A percentile compares a stretch with the other conserved stretches of the same genome.
Conservation (phyloP, 139 green algal species). For the Chlamydomonas schloesseri region DNA sequence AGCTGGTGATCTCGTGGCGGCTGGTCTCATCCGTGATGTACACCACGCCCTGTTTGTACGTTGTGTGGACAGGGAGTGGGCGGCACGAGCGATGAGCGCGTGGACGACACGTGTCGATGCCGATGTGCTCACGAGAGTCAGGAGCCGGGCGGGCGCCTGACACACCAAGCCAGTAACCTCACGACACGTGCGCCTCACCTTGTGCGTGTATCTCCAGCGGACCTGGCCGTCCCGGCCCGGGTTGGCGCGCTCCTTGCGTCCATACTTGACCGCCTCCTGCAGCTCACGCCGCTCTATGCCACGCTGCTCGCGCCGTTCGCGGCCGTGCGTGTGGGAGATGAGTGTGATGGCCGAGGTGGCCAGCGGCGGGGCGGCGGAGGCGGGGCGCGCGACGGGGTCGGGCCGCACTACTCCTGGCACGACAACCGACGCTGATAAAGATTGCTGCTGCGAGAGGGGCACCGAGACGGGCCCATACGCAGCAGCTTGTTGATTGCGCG, state of each 20-base stretch:
- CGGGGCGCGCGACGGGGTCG: too few species aligned
- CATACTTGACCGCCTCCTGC: slow-evolving; percentile 57
- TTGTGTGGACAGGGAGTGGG: not conserved
- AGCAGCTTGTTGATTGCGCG: too few species aligned
- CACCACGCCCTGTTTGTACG: slow-evolving; percentile 21
- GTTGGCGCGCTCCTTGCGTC: slow-evolving; percentile 23
- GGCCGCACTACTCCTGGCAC: too few species aligned
- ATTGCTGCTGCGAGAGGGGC: too few species aligned
- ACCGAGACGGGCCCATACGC: too few species aligned
- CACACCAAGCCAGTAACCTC: too few species aligned
- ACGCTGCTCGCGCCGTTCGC: slow-evolving; percentile 21
- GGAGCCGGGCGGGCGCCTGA: too few species aligned
- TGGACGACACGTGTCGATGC: too few species aligned
- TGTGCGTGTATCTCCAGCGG: slow-evolving; percentile 52
- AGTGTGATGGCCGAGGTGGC: not conserved
- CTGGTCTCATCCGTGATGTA: slow-evolving; percentile 61
- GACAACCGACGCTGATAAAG: too few species aligned
- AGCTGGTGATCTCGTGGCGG: slow-evolving; percentile 61
- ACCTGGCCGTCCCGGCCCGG: slow-evolving; percentile 33
- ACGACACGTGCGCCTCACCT: not conserved
- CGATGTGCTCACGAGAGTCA: not conserved
- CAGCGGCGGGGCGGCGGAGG: too few species aligned
- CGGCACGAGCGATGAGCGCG: not conserved
- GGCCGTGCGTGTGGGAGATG: not conserved
- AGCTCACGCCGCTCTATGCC: slow-evolving; percentile 28